Base-by-base conservation (phyloP, 768 basidiomycete species). In the Tubosaeta sp. region DNA sequence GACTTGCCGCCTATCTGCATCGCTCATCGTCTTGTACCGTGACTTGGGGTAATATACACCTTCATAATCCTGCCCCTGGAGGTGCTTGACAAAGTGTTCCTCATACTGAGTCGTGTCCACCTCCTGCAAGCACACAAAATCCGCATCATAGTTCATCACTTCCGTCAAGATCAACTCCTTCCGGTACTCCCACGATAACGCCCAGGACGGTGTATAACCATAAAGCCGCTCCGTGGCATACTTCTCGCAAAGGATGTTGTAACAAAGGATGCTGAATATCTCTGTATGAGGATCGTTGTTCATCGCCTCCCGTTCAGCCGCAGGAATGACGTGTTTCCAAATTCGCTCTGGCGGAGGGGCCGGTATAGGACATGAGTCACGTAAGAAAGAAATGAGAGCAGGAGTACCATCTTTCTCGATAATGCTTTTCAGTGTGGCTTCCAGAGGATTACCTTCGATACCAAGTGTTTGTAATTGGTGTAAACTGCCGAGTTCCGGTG, bases 201-300 rank as follows among this genome's bases (percentile, higher is more conserved):
- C 96, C 95, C 96, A 98, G 1, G 84, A 78, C 1, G 96, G 96
- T 0, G 96, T 98, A 70, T 99, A 99, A 2, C 92, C 93, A 66
- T 98, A 99, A 67, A 94, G 69, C 57, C 82, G 76, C 59, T 87
- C 82, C 27, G 94, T 94, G 13, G 96, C 96, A 60, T 81, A 88
- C 64, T 83, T 81, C 64, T 95, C 90, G 69, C 90, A 94, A 12
- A 99, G 82, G 55, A 98, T 94, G 70, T 99, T 99, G 78, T 92
- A 97, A 66, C 81, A 87, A 16, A 97, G 73, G 27, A 90, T 79
- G 44, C 80, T 87, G 71, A 95, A 84, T 2, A 80, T 81, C 69
- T 97, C 94, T 16, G 80, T 69, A 24, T 76, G 74, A 16, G 85
- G 77, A 61, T 91, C 89, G n/a, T 73, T 67, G 54, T 75, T 68